These are phyloP conservation scores for Salix viminalis DNA, from an alignment of 345 rosid genomes.

Conservation along the genomic window DNA sequence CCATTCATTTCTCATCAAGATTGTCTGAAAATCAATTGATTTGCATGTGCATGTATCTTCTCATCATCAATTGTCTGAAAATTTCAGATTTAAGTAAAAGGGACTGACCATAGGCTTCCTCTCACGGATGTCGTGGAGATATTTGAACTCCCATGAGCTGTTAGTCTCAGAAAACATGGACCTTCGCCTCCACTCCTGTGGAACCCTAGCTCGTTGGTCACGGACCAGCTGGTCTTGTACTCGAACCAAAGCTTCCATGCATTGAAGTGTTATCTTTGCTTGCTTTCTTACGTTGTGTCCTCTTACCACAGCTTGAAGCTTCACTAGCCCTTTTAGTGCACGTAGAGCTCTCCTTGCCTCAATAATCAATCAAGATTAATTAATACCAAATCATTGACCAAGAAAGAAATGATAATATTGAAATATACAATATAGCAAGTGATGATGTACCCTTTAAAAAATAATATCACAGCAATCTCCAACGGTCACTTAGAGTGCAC, in stretches of 20 bases:
- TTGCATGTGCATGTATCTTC: neutral
- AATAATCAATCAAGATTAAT: neutral
- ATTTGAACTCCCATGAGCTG: conserved; percentile 11
- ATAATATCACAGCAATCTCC: no score
- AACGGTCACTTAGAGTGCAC: no score
- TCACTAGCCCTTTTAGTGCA: conserved; percentile 31
- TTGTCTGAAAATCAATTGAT: no score
- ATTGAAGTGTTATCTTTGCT: conserved; percentile 19
- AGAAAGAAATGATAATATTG: neutral
- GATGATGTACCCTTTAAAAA: no score
- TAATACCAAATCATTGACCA: neutral
- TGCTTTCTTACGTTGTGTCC: conserved; percentile 27
- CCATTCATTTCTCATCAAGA: neutral
- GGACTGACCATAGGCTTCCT: conserved; percentile 15
- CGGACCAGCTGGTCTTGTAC: conserved; percentile 21
- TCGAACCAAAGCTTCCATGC: conserved; percentile 29
- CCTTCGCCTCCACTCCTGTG: conserved; percentile 20
- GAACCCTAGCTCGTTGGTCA: conserved; percentile 19
- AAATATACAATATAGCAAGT: neutral
- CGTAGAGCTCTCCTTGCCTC: conserved; percentile 28
- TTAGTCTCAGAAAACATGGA: conserved; percentile 21
- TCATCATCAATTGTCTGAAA: neutral
- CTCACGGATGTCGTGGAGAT: conserved; percentile 13
- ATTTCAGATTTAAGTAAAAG: neutral
- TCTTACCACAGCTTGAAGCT: conserved; percentile 30